Conservation (phyloP, 805 yeast species). For the Lipomyces anomalus region DNA sequence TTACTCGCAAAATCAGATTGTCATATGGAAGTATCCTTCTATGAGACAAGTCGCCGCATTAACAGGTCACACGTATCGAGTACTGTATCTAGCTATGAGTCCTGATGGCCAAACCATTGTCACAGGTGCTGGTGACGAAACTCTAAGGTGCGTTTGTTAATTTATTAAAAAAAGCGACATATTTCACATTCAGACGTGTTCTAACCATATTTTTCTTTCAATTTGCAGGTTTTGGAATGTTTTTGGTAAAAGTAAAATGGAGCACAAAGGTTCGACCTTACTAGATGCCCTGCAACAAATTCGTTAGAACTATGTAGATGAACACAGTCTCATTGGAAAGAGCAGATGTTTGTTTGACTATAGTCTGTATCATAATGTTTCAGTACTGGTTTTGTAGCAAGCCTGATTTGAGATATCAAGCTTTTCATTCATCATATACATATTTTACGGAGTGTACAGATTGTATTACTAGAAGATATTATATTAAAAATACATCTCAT, state of each 20-base stretch:
- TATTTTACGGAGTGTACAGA: no score
- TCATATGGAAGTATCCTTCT: constrained; percentile 88
- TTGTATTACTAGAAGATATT: no score
- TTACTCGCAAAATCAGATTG: constrained; percentile 80
- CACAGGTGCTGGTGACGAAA: constrained; percentile 98
- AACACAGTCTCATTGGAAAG: no score
- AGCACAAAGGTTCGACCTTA: constrained; percentile 17
- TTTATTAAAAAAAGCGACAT: no score
- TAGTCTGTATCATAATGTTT: no score
- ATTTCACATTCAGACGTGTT: background rate
- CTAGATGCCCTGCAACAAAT: constrained; percentile 20
- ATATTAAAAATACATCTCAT: no score
- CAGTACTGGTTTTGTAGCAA: no score
- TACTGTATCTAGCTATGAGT: constrained; percentile 78
- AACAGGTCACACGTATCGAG: constrained; percentile 92
- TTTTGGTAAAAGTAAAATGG: constrained; percentile 43
- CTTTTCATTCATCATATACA: no score
- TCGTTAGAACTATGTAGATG: no score
- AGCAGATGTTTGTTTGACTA: no score
- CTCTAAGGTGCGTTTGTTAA: constrained; percentile 54
- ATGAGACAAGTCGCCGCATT: constrained; percentile 90
- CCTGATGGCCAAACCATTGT: constrained; percentile 97
- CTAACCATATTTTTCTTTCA: background rate
- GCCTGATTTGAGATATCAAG: no score
- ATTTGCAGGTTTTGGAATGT: constrained; percentile 86